Evolutionary conservation across 208 protist species (phyloP), one percentile per base, ranked within the genome.

Genomic region (Crithidia acanthocephali): DNA sequence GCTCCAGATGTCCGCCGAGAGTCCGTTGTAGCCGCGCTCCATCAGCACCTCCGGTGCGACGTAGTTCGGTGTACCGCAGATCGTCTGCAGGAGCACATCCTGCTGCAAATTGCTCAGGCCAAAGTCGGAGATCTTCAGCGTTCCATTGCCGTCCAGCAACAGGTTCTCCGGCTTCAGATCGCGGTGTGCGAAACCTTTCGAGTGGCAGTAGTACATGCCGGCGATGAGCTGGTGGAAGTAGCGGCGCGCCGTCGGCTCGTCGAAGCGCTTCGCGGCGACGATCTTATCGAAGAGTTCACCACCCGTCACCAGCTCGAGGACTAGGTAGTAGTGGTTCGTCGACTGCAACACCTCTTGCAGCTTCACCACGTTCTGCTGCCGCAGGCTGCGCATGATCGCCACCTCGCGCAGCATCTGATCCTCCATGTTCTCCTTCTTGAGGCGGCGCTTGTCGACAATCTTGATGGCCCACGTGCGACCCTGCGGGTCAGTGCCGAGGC

Each of bases 201-300:
- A 76, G 77, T 98, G 96, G 74, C 94, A 98, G 72, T 98, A 98
- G 65, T 89, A 87, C 47, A 99, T 83, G n/a, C 95, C 97, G 8
- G 87, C 79, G 32, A 99, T 97, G n/a, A 99, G 83, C 82, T 99
- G 96, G 62, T 98, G 96, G 72, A 99, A 99, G 82, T 98, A 99
- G 13, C 77, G 50, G 5, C 96, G 85, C 16, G 93, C 94, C 2
- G 81, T 93, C 10, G 67, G 52, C 72, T 98, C 97, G 27, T 87
- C 71, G 50, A 98, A 97, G 47, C 84, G 83, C 60, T 94, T 95
- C 27, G 85, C 87, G 8, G 66, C 61, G 0, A 88, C 83, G 60
- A 99, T 97, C 56, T 92, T 94, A 30, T 97, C 91, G 40, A 98
- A 98, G 30, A 99, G 74, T 83, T 98, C 95, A 2, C 98, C 98